A percentile compares a stretch with the other conserved stretches of the same genome.
These are phyloP conservation scores for Kwoniella dendrophila DNA, from an alignment of 768 basidiomycete species.

Conservation along the genomic window DNA sequence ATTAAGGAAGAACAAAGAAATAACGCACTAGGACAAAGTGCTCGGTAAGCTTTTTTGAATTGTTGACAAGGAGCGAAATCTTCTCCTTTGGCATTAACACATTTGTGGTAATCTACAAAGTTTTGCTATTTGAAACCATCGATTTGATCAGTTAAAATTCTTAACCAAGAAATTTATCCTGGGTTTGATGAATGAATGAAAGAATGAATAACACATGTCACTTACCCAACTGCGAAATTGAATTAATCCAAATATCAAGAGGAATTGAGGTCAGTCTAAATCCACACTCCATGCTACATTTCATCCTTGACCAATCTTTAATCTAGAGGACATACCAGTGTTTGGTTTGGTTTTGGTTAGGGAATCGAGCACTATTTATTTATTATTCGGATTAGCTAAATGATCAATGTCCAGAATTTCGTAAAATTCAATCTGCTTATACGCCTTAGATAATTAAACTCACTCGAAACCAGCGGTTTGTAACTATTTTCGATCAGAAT, in stretches of 20 bases:
- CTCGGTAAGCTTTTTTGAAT: slow-evolving; percentile 93
- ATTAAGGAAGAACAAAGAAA: not conserved
- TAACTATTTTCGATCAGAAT: slow-evolving; percentile 57
- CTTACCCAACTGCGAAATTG: slow-evolving; percentile 1
- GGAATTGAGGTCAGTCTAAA: not conserved
- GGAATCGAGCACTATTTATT: slow-evolving; percentile 52
- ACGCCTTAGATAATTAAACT: slow-evolving; percentile 24
- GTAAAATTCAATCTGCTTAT: not conserved
- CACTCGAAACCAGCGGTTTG: slow-evolving; percentile 92
- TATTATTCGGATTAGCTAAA: not conserved
- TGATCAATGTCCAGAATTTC: not conserved
- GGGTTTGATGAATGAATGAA: not conserved
- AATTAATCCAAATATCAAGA: not conserved
- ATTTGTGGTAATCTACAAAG: slow-evolving; percentile 99
- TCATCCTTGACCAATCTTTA: not conserved
- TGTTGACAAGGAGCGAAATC: slow-evolving; percentile 98
- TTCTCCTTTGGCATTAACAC: slow-evolving; percentile 93
- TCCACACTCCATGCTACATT: not conserved
- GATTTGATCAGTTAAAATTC: not conserved
- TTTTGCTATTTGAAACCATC: slow-evolving; percentile 67
- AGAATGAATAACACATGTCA: slow-evolving; percentile 7
- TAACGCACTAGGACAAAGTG: slow-evolving; percentile 92
- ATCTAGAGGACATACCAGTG: slow-evolving; percentile 71
- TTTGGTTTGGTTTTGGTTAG: slow-evolving; percentile 78
- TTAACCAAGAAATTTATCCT: not conserved